phyloP scores from a whole-genome alignment of 768 basidiomycete genomes.

The Hypholoma fasciculare region DNA sequence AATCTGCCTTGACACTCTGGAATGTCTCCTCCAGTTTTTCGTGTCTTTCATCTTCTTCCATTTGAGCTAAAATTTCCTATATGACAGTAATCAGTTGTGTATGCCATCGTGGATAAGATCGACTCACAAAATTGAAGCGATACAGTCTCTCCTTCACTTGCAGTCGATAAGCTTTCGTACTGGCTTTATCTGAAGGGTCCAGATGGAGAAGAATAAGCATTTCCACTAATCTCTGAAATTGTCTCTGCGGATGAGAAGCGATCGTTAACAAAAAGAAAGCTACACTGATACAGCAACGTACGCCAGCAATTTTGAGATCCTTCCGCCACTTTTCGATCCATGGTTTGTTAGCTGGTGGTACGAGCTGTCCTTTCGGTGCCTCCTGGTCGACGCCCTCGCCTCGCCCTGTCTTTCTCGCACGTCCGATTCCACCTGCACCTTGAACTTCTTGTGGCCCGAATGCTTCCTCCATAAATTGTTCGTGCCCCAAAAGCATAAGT shows the following conservation, averaged over 20 bases:
- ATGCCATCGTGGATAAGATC: not conserved
- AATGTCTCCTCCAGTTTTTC: slow-evolving; percentile 94
- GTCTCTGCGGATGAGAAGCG: slow-evolving; percentile 57
- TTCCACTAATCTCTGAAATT: slow-evolving; percentile 90
- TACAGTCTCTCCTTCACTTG: slow-evolving; percentile 95
- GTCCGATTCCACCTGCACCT: slow-evolving; percentile 44
- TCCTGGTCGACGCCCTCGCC: slow-evolving; percentile 22
- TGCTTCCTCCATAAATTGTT: slow-evolving; percentile 70
- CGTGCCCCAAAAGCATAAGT: slow-evolving; percentile 65
- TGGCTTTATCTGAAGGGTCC: slow-evolving; percentile 56
- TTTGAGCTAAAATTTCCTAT: slow-evolving; percentile 84
- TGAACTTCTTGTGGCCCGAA: slow-evolving; percentile 53
- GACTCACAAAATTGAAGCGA: slow-evolving; percentile 89
- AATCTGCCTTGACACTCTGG: slow-evolving; percentile 82
- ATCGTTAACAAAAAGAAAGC: slow-evolving; percentile 2
- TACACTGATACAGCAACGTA: slow-evolving; percentile 28
- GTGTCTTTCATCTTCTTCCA: slow-evolving; percentile 84
- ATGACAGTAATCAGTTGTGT: not conserved
- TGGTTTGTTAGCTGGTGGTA: slow-evolving; percentile 72
- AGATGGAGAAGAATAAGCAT: slow-evolving; percentile 82
- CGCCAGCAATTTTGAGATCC: slow-evolving; percentile 88
- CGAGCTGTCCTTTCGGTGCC: slow-evolving; percentile 56
- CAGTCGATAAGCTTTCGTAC: slow-evolving; percentile 70
- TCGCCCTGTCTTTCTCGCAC: slow-evolving; percentile 40
- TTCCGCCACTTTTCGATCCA: slow-evolving; percentile 83